Conservation (phyloP, 495 filamentous ascomycete genomes). For the Trichoderma erinaceum region DNA sequence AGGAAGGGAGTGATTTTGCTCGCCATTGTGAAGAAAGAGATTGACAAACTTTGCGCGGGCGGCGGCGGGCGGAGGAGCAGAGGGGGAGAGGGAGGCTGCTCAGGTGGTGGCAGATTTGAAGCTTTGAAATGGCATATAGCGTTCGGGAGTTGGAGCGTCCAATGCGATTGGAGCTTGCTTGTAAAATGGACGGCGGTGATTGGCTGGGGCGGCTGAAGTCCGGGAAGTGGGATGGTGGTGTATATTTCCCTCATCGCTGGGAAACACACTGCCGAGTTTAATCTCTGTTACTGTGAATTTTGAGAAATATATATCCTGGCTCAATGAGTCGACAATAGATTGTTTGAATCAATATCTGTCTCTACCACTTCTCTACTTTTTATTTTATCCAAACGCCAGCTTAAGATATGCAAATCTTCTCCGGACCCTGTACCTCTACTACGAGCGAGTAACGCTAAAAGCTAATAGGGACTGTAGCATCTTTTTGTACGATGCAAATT, state of each 20-base stretch:
- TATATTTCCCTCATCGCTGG: neutral
- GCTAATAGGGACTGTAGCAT: too few relatives aligned
- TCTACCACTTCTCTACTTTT: neutral
- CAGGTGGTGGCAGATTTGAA: constrained; percentile 1
- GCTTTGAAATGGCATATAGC: constrained; percentile 10
- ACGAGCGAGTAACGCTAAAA: too few relatives aligned
- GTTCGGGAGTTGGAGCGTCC: neutral
- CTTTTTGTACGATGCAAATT: too few relatives aligned
- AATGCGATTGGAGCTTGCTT: constrained; percentile 10
- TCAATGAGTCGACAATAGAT: neutral
- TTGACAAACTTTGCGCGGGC: neutral
- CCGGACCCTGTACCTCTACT: too few relatives aligned
- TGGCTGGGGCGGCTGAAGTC: constrained; percentile 12
- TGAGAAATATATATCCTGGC: neutral
- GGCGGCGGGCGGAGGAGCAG: neutral
- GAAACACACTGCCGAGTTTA: too few relatives aligned
- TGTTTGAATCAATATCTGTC: neutral
- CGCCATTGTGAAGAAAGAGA: constrained; percentile 50
- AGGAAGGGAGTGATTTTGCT: constrained; percentile 61
- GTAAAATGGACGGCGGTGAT: constrained; percentile 15
- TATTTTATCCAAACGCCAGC: too few relatives aligned
- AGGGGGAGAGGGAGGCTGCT: neutral
- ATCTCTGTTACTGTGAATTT: neutral
- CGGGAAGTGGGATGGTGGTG: neutral
- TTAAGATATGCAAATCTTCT: too few relatives aligned